Base-by-base conservation (phyloP, 1,284 basidiomycete species). In the Trametes sp. region DNA sequence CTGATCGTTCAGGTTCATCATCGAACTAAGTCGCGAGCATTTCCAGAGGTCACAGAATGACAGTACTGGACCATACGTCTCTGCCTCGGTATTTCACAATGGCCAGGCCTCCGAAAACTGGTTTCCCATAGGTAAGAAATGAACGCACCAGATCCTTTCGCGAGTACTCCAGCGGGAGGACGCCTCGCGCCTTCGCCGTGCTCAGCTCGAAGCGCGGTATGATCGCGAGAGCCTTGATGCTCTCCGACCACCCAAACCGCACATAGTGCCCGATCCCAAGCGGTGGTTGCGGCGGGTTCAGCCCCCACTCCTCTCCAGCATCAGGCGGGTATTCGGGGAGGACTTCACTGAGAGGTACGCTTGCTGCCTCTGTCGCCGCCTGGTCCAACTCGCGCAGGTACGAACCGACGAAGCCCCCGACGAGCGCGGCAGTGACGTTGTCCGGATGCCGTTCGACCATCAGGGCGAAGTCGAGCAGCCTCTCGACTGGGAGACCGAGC, bases 391-490 rank as follows among this genome's bases (percentile, higher is more conserved):
- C 97, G 62, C 92, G 87, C 59, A 99, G 85, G 81, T 99, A 99
- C 7, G 93, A 94, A 11, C 97, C 98, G n/a, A 99, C 95, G 75
- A 99, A 99, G 0, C 98, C 98, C 42, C 98, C 98, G 33, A 98
- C 86, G 36, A 99, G 87, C 0, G 97, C 97, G 0, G 98, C 98
- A 0, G 98, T 98, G 68, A 99, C 97, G 76, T 99, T 99, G 80
- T 99, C 98, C 9, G 98, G 98, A 77, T 99, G 98, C 11, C 98
- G 87, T 78, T 99, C 98, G 71, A 99, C 96, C 98, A 99, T 99
- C 61, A 99, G 84, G 1, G 98, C 96, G 74, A 95, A 97, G 78
- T 99, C 98, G 61, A 99, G 86, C 70, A 98, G 82, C 29, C 98
- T 87, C 54, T 84, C 85, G 33, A 78, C 82, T 19, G 90, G 75